phyloP scores from a whole-genome alignment of 1,284 basidiomycete genomes.

The Rugosomyces carneus region DNA sequence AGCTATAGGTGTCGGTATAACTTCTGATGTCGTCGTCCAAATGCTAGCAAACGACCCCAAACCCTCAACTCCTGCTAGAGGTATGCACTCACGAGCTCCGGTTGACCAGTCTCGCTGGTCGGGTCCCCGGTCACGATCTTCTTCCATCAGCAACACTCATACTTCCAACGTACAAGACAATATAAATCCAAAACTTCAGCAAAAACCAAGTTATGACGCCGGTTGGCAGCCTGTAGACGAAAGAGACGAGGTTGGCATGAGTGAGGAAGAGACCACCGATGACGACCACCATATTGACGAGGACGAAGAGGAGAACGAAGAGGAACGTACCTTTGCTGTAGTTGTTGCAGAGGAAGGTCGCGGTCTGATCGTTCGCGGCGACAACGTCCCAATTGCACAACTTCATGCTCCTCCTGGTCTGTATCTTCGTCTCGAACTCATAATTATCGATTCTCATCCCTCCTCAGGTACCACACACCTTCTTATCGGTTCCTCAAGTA shows the following conservation, averaged over 20 bases:
- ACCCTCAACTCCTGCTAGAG: constrained; percentile 37
- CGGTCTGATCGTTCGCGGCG: constrained; percentile 70
- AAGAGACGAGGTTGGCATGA: constrained; percentile 62
- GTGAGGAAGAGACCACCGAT: constrained; percentile 72
- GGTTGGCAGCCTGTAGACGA: constrained; percentile 70
- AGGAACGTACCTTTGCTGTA: constrained; percentile 68
- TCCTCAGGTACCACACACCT: constrained; percentile 83
- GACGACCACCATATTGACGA: constrained; percentile 44
- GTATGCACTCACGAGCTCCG: constrained; percentile 35
- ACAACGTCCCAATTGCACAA: constrained; percentile 51
- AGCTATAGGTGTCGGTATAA: constrained; percentile 48
- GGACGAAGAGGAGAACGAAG: constrained; percentile 51
- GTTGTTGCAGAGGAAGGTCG: constrained; percentile 77
- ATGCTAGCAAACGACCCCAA: constrained; percentile 48
- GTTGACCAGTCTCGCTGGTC: constrained; percentile 63
- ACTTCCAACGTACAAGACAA: constrained; percentile 38
- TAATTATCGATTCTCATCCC: constrained; percentile 9
- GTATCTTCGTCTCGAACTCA: constrained; percentile 19
- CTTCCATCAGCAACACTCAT: constrained; percentile 51
- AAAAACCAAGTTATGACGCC: constrained; percentile 67
- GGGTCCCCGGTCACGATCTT: constrained; percentile 61
- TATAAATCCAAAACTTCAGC: constrained; percentile 39
- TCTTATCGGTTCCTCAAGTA: constrained; percentile 70
- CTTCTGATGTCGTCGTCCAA: constrained; percentile 57
- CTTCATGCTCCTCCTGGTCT: constrained; percentile 65